phyloP scores from a whole-genome alignment of 1,139 yeast species.

The Taphrina deformans region DNA sequence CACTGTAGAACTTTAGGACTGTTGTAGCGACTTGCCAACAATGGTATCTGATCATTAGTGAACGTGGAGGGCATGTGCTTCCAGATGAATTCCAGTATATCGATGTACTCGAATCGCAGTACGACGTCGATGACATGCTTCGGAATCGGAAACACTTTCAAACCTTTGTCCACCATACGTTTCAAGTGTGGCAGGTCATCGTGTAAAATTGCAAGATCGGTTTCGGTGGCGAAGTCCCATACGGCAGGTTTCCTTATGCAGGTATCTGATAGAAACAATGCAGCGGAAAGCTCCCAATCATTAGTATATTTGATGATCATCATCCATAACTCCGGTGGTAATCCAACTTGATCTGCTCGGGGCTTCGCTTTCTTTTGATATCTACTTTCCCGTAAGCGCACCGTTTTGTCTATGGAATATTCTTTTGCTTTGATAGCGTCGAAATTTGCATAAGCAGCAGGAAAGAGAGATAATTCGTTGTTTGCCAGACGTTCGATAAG shows the following conservation, averaged over 20 bases:
- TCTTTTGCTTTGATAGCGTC: constrained; percentile 20
- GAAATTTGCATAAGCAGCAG: constrained; percentile 16
- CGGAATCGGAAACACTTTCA: constrained; percentile 9
- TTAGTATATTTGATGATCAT: constrained; percentile 19
- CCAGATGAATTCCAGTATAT: constrained; percentile 27
- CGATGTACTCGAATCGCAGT: constrained; percentile 26
- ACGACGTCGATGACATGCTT: constrained; percentile 30
- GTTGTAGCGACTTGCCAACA: constrained; percentile 24
- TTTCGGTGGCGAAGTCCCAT: constrained; percentile 19
- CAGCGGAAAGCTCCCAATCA: constrained; percentile 31
- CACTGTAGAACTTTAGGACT: constrained; percentile 29
- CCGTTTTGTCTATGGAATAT: not conserved
- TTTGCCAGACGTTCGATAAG: constrained; percentile 17
- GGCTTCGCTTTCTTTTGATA: not conserved
- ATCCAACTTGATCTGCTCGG: not conserved
- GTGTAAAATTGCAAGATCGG: constrained; percentile 26
- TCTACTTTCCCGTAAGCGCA: not conserved
- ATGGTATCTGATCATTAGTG: constrained; percentile 17
- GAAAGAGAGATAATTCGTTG: constrained; percentile 19
- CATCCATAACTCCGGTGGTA: constrained; percentile 27
- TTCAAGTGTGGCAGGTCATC: constrained; percentile 8
- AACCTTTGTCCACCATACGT: not conserved
- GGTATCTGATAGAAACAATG: constrained; percentile 24
- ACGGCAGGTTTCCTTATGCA: constrained; percentile 25
- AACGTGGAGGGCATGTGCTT: not conserved